Base-by-base conservation (phyloP, 345 rosid genomes). In the Eucalyptus marginata region DNA sequence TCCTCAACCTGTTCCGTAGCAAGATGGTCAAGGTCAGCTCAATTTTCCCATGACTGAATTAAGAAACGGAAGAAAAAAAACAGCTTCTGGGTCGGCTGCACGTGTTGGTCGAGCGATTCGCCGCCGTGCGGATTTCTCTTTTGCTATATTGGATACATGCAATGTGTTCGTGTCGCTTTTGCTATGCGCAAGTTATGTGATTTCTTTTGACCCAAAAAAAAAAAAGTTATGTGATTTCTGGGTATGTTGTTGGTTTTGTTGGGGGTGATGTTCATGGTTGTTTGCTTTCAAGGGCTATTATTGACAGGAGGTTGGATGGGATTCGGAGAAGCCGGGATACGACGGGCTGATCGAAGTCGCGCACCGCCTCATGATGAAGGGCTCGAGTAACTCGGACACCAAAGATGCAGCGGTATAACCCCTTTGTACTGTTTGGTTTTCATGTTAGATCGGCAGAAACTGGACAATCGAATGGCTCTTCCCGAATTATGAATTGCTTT, bases 261-360 rank as follows among this genome's bases (percentile, higher is more conserved):
- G 64, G 62, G 27, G 31, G 1, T 88, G 59, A 40, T 88, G 44
- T 46, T 64, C 36, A 47, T 62, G 33, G 40, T 31, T 86, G 36
- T 47, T 50, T 58, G n/a, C 18, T 88, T 86, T 76, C 51, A 79
- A 93, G 91, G 91, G 58, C 68, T 62, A 36, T 87, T 62, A 11
- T 88, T 92, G 80, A 91, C 93, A 97, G 99, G 99, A 96, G 93
- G 96, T 96, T 62, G 99, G 99, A 91, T 94, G 95, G 98, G 98
- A 97, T 93, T 97, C 98, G 10, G 93, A 95, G 91, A 96, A 93
- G 93, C 95, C 96, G 40, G 99, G 98, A 49, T 97, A 96, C 80
- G 95, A 93, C 54, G 99, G 99, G 17, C 91, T 97, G 89, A 96
- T 96, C 24, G 96, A 96, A 90, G 90, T 96, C 79, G 99, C 94